Evolutionary conservation across 441 rosid species (phyloP).

Genomic region (Monsonia emarginata): DNA sequence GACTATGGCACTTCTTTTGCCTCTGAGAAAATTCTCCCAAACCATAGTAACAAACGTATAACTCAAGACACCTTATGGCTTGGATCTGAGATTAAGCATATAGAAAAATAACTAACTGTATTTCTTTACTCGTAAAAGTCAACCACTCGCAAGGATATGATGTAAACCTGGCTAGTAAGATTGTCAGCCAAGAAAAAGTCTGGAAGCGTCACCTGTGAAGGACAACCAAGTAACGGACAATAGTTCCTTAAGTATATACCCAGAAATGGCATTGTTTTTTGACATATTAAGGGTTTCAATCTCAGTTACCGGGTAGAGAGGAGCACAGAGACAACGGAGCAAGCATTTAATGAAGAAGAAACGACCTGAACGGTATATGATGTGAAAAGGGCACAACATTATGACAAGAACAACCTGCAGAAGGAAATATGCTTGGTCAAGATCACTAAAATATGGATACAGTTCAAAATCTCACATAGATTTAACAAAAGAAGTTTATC

Average conservation of each 20-base stretch:
- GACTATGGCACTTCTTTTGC: constrained; percentile 35
- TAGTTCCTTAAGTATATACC: no score
- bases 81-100: constrained; percentile 49
- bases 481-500: no score
- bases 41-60: constrained; percentile 65
- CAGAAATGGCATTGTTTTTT: not conserved
- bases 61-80: constrained; percentile 50
- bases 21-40: constrained; percentile 61
- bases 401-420: constrained; percentile 32
- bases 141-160: not conserved
- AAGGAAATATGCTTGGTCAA: not conserved
- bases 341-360: constrained; percentile 41
- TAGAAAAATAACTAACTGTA: not conserved
- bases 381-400: constrained; percentile 56
- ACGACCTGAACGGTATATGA: constrained; percentile 58
- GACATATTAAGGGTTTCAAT: not conserved
- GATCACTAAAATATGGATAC: not conserved
- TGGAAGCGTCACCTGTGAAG: constrained; percentile 46
- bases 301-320: constrained; percentile 59
- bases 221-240: not conserved
- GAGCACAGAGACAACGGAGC: constrained; percentile 48
- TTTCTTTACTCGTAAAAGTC: not conserved
- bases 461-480: no score
- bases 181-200: constrained; percentile 81
- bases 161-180: constrained; percentile 61